Evolutionary conservation across 176 grass and related monocot genomes (phyloP).

Genomic region (Alopecurus myosuroides): DNA sequence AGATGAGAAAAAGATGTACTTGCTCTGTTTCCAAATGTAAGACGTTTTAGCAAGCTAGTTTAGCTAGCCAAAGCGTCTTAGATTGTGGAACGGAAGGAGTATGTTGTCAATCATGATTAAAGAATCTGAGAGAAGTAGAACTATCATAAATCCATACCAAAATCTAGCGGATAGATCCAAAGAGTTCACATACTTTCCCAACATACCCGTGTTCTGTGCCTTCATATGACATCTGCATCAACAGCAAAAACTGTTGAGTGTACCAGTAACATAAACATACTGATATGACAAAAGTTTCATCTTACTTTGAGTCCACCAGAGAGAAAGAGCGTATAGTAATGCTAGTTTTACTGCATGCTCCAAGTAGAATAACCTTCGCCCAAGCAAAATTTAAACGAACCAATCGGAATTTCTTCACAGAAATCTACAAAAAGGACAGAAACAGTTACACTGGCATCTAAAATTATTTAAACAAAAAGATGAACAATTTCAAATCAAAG

Average conservation of each 20-base stretch:
- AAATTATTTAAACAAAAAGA: neutral
- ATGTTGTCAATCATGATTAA: neutral
- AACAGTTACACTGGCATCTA: conserved; percentile 4
- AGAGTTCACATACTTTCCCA: conserved; percentile 64
- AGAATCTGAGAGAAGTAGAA: conserved; percentile 4
- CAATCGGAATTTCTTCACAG: conserved; percentile 60
- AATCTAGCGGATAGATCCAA: conserved; percentile 64
- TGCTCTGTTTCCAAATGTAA: too few relatives aligned
- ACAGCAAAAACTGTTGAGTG: conserved; percentile 16
- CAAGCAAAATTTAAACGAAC: conserved; percentile 51
- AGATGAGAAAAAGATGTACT: conserved; percentile 12
- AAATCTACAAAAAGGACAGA: conserved; percentile 41
- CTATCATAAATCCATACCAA: conserved; percentile 57
- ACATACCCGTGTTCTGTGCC: conserved; percentile 27
- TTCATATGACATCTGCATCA: conserved; percentile 48
- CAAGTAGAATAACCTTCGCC: conserved; percentile 47
- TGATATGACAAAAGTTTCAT: conserved; percentile 16
- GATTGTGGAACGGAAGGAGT: too few relatives aligned
- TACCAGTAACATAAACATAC: neutral
- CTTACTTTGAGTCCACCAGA: conserved; percentile 64
- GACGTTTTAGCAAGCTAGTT: too few relatives aligned
- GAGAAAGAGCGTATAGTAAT: conserved; percentile 67
- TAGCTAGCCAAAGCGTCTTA: too few relatives aligned
- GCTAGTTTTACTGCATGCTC: conserved; percentile 70
- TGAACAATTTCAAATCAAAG: conserved; percentile 17